These are phyloP conservation scores for Arachnomyces sp. DNA, from an alignment of 2,329 filamentous ascomycete species.

Conservation along the genomic window DNA sequence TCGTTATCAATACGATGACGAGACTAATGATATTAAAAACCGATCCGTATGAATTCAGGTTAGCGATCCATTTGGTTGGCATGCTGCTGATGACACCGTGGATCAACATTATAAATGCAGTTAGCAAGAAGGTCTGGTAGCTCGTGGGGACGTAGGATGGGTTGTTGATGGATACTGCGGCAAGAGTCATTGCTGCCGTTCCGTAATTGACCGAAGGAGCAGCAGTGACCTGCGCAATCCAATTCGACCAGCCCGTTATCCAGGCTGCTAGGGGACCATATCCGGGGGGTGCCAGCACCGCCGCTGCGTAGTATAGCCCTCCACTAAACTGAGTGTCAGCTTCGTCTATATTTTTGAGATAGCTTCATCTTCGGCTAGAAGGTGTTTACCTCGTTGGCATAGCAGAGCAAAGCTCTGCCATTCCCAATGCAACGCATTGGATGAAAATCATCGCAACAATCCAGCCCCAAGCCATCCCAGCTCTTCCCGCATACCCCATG, in stretches of 20 bases:
- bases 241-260: constrained; percentile 64
- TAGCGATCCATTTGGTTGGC: constrained; percentile 62
- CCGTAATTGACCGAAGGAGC: constrained; percentile 61
- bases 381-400: constrained; percentile 56
- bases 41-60: constrained; percentile 61
- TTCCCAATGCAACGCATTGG: constrained; percentile 58
- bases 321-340: constrained; percentile 36
- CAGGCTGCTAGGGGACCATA: constrained; percentile 60
- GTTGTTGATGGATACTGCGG: constrained; percentile 59
- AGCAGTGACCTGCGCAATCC: constrained; percentile 58
- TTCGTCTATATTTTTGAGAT: background rate
- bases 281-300: constrained; percentile 58
- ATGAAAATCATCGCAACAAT: constrained; percentile 64
- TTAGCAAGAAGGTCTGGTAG: constrained; percentile 62
- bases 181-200: constrained; percentile 61
- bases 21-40: constrained; percentile 63
- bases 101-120: constrained; percentile 57
- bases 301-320: constrained; percentile 65
- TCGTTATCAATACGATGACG: constrained; percentile 58
- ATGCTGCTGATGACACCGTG: constrained; percentile 61
- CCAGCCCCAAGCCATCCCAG: constrained; percentile 70
- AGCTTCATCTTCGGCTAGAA: background rate
- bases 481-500: constrained; percentile 49
- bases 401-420: constrained; percentile 63
- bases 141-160: constrained; percentile 55